Evolutionary conservation across 192 early-diverging fungal genomes (phyloP).

Genomic region (Coemansia sp.): DNA sequence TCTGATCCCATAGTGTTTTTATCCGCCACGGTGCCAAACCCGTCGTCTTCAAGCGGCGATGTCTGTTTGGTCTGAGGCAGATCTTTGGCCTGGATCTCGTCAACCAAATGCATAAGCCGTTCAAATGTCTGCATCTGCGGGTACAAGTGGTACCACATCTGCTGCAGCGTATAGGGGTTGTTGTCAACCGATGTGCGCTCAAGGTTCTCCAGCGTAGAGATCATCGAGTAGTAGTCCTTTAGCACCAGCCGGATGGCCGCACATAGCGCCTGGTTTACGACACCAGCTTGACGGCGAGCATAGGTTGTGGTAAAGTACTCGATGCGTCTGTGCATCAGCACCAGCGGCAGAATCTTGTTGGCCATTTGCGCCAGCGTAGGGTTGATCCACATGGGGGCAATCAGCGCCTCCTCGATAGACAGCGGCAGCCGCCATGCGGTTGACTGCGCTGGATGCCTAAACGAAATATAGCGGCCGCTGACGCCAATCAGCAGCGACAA

Average conservation of each 20-base stretch:
- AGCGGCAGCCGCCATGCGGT: constrained; percentile 50
- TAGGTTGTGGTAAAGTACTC: constrained; percentile 75
- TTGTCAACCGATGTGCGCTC: constrained; percentile 57
- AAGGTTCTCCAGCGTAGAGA: constrained; percentile 89
- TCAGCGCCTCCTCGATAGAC: constrained; percentile 31
- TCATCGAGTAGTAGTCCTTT: constrained; percentile 79
- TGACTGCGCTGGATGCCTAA: constrained; percentile 32
- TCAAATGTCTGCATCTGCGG: constrained; percentile 66
- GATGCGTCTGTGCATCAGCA: constrained; percentile 70
- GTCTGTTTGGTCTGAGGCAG: constrained; percentile 19
- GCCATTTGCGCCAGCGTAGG: constrained; percentile 65
- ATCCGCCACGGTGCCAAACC: constrained; percentile 22
- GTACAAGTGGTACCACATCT: constrained; percentile 86
- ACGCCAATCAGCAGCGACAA: constrained; percentile 87
- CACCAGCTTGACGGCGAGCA: constrained; percentile 75
- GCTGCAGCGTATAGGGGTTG: constrained; percentile 79
- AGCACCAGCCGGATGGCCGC: constrained; percentile 73
- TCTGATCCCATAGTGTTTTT: constrained; percentile 23
- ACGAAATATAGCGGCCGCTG: constrained; percentile 70
- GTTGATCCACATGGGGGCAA: constrained; percentile 57
- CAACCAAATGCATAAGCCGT: constrained; percentile 54
- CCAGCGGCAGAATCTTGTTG: constrained; percentile 74
- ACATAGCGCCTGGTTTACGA: constrained; percentile 85
- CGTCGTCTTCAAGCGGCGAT: constrained; percentile 13
- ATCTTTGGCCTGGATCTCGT: constrained; percentile 47